These are phyloP conservation scores for Xylona heveae DNA, from an alignment of 495 filamentous ascomycete genomes.

Conservation along the genomic window DNA sequence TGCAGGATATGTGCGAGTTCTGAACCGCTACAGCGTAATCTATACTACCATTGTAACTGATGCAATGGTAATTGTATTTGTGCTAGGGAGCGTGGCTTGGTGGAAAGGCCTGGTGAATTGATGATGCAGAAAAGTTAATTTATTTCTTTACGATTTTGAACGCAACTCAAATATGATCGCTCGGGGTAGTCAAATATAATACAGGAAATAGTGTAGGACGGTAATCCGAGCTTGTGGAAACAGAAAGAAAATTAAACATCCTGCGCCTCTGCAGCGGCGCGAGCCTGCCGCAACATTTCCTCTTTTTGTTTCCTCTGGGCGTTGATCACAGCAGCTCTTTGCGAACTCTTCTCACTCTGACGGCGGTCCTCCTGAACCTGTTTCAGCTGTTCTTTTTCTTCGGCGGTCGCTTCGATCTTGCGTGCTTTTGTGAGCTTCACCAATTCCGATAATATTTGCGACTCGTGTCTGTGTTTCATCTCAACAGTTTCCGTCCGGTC, in stretches of 20 bases:
- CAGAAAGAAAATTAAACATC: neutral
- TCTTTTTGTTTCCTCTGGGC: constrained; percentile 43
- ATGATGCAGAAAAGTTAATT: neutral
- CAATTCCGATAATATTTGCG: constrained; percentile 46
- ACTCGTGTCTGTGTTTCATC: constrained; percentile 36
- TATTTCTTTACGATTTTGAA: neutral
- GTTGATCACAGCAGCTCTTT: constrained; percentile 34
- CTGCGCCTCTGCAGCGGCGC: neutral
- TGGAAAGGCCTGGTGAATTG: no score
- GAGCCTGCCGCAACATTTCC: constrained; percentile 6
- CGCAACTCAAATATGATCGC: neutral
- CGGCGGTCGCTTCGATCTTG: constrained; percentile 30
- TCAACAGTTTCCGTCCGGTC: constrained; percentile 29
- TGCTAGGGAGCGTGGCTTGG: constrained; percentile 5
- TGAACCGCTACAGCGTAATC: constrained; percentile 5
- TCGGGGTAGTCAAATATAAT: constrained; percentile 4
- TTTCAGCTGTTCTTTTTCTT: constrained; percentile 35
- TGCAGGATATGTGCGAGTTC: constrained; percentile 2
- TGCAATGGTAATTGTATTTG: constrained; percentile 5
- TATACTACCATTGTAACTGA: constrained; percentile 5
- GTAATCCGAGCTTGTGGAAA: constrained; percentile 7
- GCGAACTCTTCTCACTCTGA: constrained; percentile 30
- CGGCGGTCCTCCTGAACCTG: constrained; percentile 33
- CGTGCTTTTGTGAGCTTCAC: constrained; percentile 45
- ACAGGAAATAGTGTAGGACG: neutral